phyloP scores from a whole-genome alignment of 139 green algal genomes.

The Closterium sp. region DNA sequence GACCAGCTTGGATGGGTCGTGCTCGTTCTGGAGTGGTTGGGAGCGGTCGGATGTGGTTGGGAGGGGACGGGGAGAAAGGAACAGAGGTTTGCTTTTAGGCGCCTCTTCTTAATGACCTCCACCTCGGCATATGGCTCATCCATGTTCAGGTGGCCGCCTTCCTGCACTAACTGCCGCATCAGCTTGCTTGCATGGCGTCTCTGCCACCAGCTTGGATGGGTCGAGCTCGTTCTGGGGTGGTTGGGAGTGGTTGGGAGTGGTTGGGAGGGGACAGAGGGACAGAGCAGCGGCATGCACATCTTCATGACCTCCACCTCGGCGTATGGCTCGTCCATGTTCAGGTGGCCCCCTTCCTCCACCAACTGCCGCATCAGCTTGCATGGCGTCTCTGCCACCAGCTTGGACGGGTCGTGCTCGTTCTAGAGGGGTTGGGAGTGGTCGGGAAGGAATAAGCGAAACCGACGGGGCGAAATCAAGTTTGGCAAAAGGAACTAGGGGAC shows the following conservation, averaged over 20 bases:
- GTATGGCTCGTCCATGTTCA: slow-evolving; percentile 40
- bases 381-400: slow-evolving; percentile 39
- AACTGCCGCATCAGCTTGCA: slow-evolving; percentile 58
- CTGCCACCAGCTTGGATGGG: too few species aligned
- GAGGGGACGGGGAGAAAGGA: background rate
- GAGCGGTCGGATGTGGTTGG: too few species aligned
- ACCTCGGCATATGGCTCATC: slow-evolving; percentile 54
- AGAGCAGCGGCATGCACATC: slow-evolving; percentile 57
- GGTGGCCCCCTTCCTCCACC: slow-evolving; percentile 42
- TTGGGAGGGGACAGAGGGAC: background rate
- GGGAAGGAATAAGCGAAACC: background rate
- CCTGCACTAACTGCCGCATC: slow-evolving; percentile 53
- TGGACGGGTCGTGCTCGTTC: slow-evolving; percentile 57
- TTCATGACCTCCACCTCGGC: slow-evolving; percentile 58
- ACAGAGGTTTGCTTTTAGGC: too few species aligned
- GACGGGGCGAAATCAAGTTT: background rate
- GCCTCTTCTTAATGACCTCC: slow-evolving; percentile 60
- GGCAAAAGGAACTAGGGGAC: background rate
- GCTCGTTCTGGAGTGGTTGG: slow-evolving; percentile 55
- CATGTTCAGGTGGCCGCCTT: slow-evolving; percentile 45
- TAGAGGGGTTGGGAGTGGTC: background rate
- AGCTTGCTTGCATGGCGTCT: too few species aligned
- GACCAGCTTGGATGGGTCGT: slow-evolving; percentile 55
- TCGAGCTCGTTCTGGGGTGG: too few species aligned
- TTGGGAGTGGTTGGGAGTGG: background rate